phyloP scores from a whole-genome alignment of 352 stramenopile species.

The Aphanomyces euteiches region DNA sequence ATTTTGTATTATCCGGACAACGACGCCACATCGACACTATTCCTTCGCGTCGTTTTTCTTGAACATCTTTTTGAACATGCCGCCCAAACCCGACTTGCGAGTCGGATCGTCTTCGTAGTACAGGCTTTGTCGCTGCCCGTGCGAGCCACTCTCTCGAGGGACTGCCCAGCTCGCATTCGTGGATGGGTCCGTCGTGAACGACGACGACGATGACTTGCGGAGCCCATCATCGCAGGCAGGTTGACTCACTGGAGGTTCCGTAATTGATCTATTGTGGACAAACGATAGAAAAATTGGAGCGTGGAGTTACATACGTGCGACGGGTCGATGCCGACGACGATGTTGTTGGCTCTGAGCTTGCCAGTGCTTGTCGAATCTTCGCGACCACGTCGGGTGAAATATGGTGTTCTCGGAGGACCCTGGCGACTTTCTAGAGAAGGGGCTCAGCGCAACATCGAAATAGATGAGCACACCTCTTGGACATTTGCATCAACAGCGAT shows the following conservation, averaged over 20 bases:
- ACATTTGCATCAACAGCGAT: background rate
- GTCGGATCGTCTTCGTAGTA: constrained; percentile 61
- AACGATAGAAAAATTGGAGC: background rate
- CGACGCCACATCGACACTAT: background rate
- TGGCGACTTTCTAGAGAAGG: constrained; percentile 2
- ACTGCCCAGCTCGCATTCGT: constrained; percentile 29
- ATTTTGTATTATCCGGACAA: no score
- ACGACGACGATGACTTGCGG: background rate
- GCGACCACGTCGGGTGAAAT: constrained; percentile 3
- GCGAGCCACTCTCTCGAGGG: background rate
- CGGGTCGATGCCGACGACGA: background rate
- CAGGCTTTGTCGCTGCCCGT: constrained; percentile 36
- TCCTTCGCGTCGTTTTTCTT: constrained; percentile 60
- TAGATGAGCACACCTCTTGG: constrained; percentile 10
- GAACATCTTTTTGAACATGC: constrained; percentile 90
- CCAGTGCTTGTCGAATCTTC: constrained; percentile 11
- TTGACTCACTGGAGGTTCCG: no score
- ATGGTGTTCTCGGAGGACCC: constrained; percentile 2
- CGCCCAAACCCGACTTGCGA: constrained; percentile 73
- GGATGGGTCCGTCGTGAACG: background rate
- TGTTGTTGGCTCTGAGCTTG: background rate
- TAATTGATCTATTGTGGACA: no score
- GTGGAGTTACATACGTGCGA: background rate
- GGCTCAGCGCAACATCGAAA: background rate
- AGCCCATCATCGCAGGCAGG: background rate